Conservation (phyloP, 2,329 filamentous ascomycete species). For the Phialophora expanda region DNA sequence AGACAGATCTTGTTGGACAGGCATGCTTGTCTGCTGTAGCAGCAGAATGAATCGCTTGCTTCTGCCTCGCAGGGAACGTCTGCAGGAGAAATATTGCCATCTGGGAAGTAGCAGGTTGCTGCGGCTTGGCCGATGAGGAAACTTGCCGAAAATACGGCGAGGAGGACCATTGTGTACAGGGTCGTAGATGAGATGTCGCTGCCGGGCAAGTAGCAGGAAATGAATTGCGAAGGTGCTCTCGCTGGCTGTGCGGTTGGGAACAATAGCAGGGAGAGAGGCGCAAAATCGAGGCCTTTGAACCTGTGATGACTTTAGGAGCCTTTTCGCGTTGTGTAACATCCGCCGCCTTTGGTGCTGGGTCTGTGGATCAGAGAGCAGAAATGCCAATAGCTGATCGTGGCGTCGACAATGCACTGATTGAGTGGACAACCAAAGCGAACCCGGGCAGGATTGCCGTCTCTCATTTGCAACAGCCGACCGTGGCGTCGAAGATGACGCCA, state of each 20-base stretch:
- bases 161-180: not conserved
- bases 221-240: not conserved
- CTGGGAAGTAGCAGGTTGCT: slow-evolving; percentile 44
- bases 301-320: not conserved
- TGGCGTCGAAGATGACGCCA: not conserved
- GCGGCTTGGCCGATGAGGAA: not conserved
- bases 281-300: not conserved
- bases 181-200: not conserved
- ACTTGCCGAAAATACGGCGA: not conserved
- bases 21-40: slow-evolving; percentile 48
- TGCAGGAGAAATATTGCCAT: slow-evolving; percentile 41
- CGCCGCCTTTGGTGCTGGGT: not conserved
- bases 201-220: not conserved
- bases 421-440: not conserved
- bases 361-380: not conserved
- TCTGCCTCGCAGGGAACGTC: slow-evolving; percentile 44
- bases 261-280: not conserved
- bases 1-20: slow-evolving; percentile 45
- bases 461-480: not conserved
- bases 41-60: slow-evolving; percentile 44
- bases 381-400: not conserved
- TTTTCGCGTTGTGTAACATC: not conserved
- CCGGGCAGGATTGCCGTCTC: not conserved
- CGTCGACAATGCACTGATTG: not conserved
- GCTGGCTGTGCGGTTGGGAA: not conserved